These are phyloP conservation scores for Ceratocystis alfenasii DNA, from an alignment of 2,329 filamentous ascomycete species.

Conservation along the genomic window DNA sequence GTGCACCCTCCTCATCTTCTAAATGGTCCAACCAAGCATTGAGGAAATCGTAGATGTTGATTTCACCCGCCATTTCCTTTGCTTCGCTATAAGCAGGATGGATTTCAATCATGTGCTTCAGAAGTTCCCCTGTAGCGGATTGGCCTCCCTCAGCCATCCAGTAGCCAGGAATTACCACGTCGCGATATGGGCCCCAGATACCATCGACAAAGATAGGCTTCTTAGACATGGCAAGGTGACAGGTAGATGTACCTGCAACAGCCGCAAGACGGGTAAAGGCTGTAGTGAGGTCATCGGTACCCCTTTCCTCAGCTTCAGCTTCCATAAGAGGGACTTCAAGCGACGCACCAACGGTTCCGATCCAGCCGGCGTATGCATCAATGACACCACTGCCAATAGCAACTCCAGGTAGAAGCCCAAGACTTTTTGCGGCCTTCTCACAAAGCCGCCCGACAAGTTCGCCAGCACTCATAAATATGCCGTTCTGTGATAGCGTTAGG, in stretches of 20 bases:
- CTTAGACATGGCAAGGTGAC: slow-evolving; percentile 89
- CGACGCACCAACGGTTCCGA: slow-evolving; percentile 96
- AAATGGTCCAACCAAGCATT: slow-evolving; percentile 76
- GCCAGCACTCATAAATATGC: slow-evolving; percentile 79
- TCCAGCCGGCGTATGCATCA: slow-evolving; percentile 97
- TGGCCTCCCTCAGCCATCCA: slow-evolving; percentile 98
- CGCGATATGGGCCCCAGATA: slow-evolving; percentile 94
- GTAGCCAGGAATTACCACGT: slow-evolving; percentile 79
- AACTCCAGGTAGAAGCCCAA: slow-evolving; percentile 76
- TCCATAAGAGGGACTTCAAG: slow-evolving; percentile 51
- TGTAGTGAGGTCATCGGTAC: slow-evolving; percentile 67
- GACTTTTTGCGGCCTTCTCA: slow-evolving; percentile 67
- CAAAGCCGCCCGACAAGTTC: slow-evolving; percentile 79
- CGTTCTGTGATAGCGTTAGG: slow-evolving; percentile 51
- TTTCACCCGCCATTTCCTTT: slow-evolving; percentile 61
- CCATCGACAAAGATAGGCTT: slow-evolving; percentile 88
- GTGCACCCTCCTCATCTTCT: slow-evolving; percentile 54
- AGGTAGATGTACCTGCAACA: slow-evolving; percentile 93
- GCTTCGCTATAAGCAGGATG: slow-evolving; percentile 83
- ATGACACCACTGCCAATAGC: slow-evolving; percentile 94
- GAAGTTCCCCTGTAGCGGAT: slow-evolving; percentile 85
- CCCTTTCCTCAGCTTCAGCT: background rate
- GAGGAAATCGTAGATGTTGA: slow-evolving; percentile 89
- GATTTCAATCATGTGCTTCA: slow-evolving; percentile 89
- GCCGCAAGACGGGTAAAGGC: slow-evolving; percentile 87